Percentiles rank a stretch among this genome's conserved stretches.
These are phyloP conservation scores for Bruguiera sexangula DNA, from an alignment of 345 rosid species.

Conservation along the genomic window DNA sequence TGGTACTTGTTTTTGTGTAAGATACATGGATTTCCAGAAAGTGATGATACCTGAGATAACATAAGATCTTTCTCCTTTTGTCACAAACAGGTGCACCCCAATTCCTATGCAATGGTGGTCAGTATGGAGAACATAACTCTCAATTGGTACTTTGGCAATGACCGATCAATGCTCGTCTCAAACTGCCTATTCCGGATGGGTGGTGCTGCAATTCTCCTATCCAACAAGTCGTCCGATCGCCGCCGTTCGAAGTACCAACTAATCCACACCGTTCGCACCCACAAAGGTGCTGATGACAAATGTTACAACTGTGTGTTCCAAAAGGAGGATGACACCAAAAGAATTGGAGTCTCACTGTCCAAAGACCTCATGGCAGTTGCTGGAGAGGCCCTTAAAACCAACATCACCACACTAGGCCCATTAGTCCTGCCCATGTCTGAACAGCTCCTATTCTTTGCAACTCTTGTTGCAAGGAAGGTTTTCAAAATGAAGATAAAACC, in stretches of 20 bases:
- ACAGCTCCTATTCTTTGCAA: conserved; percentile 64
- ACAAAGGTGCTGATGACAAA: conserved; percentile 80
- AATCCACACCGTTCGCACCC: conserved; percentile 87
- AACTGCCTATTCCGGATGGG: conserved; percentile 96
- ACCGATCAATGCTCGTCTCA: conserved; percentile 87
- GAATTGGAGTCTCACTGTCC: conserved; percentile 72
- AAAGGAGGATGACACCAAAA: conserved; percentile 57
- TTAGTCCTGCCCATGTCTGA: conserved; percentile 88
- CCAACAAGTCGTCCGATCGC: conserved; percentile 67
- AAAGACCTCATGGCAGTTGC: conserved; percentile 95
- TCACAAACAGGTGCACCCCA: conserved; percentile 58
- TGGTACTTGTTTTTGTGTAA: no score
- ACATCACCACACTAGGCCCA: conserved; percentile 89
- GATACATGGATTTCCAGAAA: no score
- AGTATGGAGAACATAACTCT: conserved; percentile 91
- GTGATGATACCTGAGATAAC: not conserved
- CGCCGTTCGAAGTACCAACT: conserved; percentile 85
- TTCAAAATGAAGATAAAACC: conserved; percentile 62
- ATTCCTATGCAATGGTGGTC: conserved; percentile 83
- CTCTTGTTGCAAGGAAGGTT: conserved; percentile 65
- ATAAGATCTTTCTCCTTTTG: not conserved
- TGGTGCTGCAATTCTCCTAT: conserved; percentile 86
- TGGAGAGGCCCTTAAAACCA: conserved; percentile 88
- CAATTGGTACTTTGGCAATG: conserved; percentile 90
- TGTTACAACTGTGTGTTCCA: conserved; percentile 77